Conservation (phyloP, 352 stramenopile species). For the Pythium myriotylum region DNA sequence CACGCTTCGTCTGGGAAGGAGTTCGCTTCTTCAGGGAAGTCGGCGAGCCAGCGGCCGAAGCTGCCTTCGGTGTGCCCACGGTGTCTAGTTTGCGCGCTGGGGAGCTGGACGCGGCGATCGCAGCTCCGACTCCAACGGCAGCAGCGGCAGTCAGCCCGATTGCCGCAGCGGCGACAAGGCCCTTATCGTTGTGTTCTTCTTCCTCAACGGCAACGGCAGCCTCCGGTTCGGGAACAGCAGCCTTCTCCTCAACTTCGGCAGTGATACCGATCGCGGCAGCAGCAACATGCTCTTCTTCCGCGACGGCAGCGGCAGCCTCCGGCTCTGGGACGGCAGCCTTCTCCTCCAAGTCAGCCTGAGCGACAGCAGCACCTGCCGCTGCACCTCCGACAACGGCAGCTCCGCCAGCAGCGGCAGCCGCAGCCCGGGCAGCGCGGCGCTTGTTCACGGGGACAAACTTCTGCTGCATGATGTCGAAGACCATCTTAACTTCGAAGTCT, state of each 20-base stretch:
- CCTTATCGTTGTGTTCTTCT: neutral
- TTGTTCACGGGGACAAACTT: constrained; percentile 16
- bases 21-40: constrained; percentile 13
- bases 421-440: neutral
- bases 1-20: constrained; percentile 13
- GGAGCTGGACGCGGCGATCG: neutral
- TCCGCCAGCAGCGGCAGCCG: neutral
- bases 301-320: neutral
- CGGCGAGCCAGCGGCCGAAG: neutral
- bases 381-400: neutral
- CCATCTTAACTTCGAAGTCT: constrained; percentile 19
- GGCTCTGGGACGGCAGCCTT: neutral
- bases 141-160: constrained; percentile 4
- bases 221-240: neutral
- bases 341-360: neutral
- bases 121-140: constrained; percentile 3
- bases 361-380: neutral
- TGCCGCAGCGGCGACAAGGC: constrained; percentile 3
- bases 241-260: constrained; percentile 12
- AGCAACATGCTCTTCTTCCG: neutral
- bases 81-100: constrained; percentile 19
- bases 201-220: neutral
- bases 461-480: constrained; percentile 20
- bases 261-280: constrained; percentile 6
- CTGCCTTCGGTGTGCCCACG: neutral